Conservation (phyloP, 805 yeast genomes). For the Kluyveromyces lactis region DNA sequence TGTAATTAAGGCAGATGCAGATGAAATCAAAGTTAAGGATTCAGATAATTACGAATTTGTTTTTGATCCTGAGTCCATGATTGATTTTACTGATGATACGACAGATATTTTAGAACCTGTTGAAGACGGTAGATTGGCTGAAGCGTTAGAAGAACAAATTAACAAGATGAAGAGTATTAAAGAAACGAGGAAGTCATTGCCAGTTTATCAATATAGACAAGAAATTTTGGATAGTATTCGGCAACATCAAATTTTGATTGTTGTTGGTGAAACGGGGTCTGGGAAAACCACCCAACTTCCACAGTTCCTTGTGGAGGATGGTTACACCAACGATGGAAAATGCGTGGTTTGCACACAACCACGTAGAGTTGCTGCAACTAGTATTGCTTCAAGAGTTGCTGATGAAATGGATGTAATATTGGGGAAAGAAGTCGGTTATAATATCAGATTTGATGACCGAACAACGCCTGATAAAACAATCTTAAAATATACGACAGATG, state of each 20-base stretch:
- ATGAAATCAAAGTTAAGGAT: constrained; percentile 21
- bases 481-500: constrained; percentile 91
- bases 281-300: constrained; percentile 95
- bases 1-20: constrained; percentile 13
- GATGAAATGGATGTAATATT: constrained; percentile 74
- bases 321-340: constrained; percentile 52
- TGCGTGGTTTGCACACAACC: constrained; percentile 89
- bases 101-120: constrained; percentile 24
- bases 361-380: constrained; percentile 88
- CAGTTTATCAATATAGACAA: constrained; percentile 60
- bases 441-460: constrained; percentile 78
- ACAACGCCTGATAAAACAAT: constrained; percentile 50
- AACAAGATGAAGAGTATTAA: constrained; percentile 28
- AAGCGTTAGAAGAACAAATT: constrained; percentile 21
- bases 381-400: constrained; percentile 86
- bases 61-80: constrained; percentile 56
- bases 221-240: constrained; percentile 52
- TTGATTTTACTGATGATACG: constrained; percentile 44
- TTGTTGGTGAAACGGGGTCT: constrained; percentile 87
- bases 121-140: constrained; percentile 20
- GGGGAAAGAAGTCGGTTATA: constrained; percentile 87
- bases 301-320: constrained; percentile 77
- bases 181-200: constrained; percentile 56
- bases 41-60: constrained; percentile 59
- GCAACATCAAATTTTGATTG: constrained; percentile 58